Evolutionary conservation across 352 stramenopile genomes (phyloP).

Genomic region (Phytophthora syringae): DNA sequence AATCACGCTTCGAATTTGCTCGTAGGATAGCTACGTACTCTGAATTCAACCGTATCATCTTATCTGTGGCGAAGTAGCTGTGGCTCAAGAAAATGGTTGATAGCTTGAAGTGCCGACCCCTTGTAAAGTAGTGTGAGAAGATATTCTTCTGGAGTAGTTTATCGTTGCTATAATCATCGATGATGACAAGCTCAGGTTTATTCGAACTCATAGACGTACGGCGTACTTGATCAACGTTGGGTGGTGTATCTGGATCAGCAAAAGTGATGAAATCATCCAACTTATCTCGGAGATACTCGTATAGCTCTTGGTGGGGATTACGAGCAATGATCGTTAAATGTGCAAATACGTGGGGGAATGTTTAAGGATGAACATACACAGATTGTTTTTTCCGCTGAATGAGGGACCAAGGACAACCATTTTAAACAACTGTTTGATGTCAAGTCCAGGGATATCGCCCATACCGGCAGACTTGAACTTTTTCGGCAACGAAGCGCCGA

Average conservation of each 20-base stretch:
- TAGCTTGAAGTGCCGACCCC: constrained; percentile 12
- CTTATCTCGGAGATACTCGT: constrained; percentile 31
- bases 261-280: constrained; percentile 22
- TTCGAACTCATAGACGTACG: constrained; percentile 12
- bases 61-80: constrained; percentile 1
- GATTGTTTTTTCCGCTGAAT: constrained; percentile 18
- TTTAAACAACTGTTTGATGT: constrained; percentile 27
- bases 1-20: constrained; percentile 25
- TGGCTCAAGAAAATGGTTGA: constrained; percentile 5
- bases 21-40: constrained; percentile 8
- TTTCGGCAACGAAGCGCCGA: constrained; percentile 14
- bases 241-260: constrained; percentile 9
- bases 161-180: constrained; percentile 30
- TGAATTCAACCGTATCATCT: constrained; percentile 3
- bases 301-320: constrained; percentile 29
- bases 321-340: constrained; percentile 23
- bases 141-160: constrained; percentile 14
- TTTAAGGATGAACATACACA: neutral
- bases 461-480: constrained; percentile 12
- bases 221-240: constrained; percentile 11
- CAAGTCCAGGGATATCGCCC: constrained; percentile 16
- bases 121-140: constrained; percentile 3
- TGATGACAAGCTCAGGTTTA: constrained; percentile 28
- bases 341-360: constrained; percentile 11
- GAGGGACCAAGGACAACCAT: constrained; percentile 22